Base-by-base conservation (phyloP, 768 basidiomycete species). In the Solioccasus polychromus region DNA sequence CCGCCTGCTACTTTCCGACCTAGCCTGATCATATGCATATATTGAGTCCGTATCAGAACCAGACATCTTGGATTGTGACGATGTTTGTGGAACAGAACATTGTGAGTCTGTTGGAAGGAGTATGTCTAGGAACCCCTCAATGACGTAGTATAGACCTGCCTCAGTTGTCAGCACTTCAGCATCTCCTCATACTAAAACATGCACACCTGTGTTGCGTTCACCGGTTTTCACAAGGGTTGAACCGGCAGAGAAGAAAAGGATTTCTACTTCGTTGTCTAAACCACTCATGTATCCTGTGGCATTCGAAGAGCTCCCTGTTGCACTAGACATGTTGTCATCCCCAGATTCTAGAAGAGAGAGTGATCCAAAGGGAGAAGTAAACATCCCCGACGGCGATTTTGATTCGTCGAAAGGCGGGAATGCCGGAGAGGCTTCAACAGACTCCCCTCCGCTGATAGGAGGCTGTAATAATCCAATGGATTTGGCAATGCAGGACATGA, bases 401-500 rank as follows among this genome's bases (percentile, higher is more conserved):
- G 58, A 70, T 42, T 52, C 61, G 48, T 68, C 78, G 56, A 59
- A 66, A 3, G 85, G 76, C 2, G 71, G 71, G 38, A 83, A 70
- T 8, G 74, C 74, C 32, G 88, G 87, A 0, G 86, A 87, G 3
- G 77, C 75, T 51, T 85, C 83, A 3, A 76, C 66, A 2, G 85
- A 87, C 29, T 81, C 82, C 36, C 70, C 73, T 32, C 77, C 82
- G 44, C 83, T 87, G 17, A 88, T 66, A 3, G 92, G 83, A 4
- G 93, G 89, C 52, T 96, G 94, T 19, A 91, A 70, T 11, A 99
- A 75, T 4, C 96, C 96, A 47, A 99, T 98, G 2, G 92, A 95
- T 64, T 95, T 94, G 1, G 95, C 93, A 49, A 99, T 94, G 64
- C 92, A 95, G 1, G 88, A 87, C 92, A 98, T 93, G 25, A 99